Conservation (phyloP, 2,329 filamentous ascomycete genomes). For the Fusarium stilboides region DNA sequence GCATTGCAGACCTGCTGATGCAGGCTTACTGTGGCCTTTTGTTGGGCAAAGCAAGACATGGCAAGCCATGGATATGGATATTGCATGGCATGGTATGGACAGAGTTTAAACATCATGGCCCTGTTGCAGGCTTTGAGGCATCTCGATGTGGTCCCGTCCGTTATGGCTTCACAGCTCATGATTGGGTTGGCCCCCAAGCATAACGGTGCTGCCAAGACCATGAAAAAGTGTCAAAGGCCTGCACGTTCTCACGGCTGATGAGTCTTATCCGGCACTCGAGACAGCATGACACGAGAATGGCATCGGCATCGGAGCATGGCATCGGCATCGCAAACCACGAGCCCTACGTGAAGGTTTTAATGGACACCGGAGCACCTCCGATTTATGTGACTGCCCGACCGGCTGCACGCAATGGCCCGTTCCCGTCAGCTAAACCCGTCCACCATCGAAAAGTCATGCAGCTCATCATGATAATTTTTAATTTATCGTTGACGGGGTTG, state of each 20-base stretch:
- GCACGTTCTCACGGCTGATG: not conserved
- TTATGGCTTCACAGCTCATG: slow-evolving; percentile 12
- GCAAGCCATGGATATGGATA: slow-evolving; percentile 10
- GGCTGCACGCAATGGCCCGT: slow-evolving; percentile 4
- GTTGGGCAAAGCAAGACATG: slow-evolving; percentile 17
- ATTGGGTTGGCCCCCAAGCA: slow-evolving; percentile 16
- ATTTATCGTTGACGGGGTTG: slow-evolving; percentile 3
- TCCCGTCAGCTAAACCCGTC: not conserved
- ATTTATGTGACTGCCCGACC: slow-evolving; percentile 5
- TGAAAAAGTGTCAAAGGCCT: slow-evolving; percentile 1
- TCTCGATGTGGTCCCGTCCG: slow-evolving; percentile 38
- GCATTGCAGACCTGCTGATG: not conserved
- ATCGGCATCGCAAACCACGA: slow-evolving; percentile 23
- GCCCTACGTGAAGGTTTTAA: not conserved
- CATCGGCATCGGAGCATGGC: slow-evolving; percentile 27
- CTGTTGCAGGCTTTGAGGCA: slow-evolving; percentile 13
- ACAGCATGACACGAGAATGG: slow-evolving; percentile 17
- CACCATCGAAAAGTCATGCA: slow-evolving; percentile 6
- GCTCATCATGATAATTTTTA: slow-evolving; percentile 16
- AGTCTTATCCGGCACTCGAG: slow-evolving; percentile 9
- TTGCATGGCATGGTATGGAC: slow-evolving; percentile 3
- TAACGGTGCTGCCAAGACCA: slow-evolving; percentile 30
- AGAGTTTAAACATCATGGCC: slow-evolving; percentile 12
- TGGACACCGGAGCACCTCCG: slow-evolving; percentile 24
- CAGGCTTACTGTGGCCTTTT: slow-evolving; percentile 1